Evolutionary conservation across 2,329 filamentous ascomycete species (phyloP), one percentile per base, ranked within the genome.

Genomic region (Cyphellophora attinorum): DNA sequence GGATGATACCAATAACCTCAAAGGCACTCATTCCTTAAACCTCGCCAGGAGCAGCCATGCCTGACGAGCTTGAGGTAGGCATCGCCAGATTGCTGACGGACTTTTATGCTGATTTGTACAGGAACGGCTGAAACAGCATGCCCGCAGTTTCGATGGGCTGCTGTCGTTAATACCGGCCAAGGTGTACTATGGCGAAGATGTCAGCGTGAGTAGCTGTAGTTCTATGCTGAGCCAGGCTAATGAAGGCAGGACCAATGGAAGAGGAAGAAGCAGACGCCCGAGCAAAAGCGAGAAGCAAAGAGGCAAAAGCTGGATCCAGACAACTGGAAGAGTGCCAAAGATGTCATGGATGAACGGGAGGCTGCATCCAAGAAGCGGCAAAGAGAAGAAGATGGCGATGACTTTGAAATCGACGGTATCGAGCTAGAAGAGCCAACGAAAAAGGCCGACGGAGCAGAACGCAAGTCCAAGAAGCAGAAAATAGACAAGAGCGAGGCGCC

Each of bases 221-320:
- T 6, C 25, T 19, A 14, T 8, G 23, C 10, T 25, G 28, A 10
- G 33, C 33, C 35, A 29, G 21, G 34, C 38, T 23, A 39, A 35
- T 33, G 25, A 31, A 36, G 11, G 40, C 53, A 93, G 85, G 82
- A 91, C 51, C 85, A 95, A 79, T 93, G 86, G 85, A 78, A 79
- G 58, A 81, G 81, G 55, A 93, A 91, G 64, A 96, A 96, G 67
- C 88, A 96, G 64, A 89, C 85, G 33, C 94, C 93, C 57, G 82
- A 85, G 58, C 74, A 94, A 59, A 84, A 84, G 40, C 76, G 77
- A 42, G 79, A 81, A 47, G 83, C 85, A 37, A 86, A 86, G 63
- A 74, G 80, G 54, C 85, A 82, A 40, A 96, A 95, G 64, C 72
- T 96, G 27, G 85, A 96, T 52, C 88, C 91, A 16, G 85, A 89